phyloP scores from a whole-genome alignment of 2,329 filamentous ascomycete genomes.

The Botrytis fragariae region DNA sequence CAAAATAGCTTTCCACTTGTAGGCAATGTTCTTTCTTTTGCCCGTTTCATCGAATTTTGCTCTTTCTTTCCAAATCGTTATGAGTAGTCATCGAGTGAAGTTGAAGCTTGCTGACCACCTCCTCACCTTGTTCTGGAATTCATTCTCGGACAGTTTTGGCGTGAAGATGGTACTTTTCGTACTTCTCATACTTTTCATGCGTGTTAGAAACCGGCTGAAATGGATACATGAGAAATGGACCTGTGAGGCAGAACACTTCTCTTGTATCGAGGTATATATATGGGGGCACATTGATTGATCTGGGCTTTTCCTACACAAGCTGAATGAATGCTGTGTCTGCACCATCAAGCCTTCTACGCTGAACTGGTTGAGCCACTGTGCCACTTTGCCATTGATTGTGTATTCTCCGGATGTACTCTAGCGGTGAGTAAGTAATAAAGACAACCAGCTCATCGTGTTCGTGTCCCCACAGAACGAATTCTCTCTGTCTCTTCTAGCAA shows the following conservation, averaged over 20 bases:
- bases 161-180: background rate
- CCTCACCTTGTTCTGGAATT: no score
- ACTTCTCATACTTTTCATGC: background rate
- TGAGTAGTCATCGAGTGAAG: background rate
- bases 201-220: background rate
- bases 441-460: conserved; percentile 11
- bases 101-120: background rate
- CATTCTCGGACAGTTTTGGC: background rate
- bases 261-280: background rate
- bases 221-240: no score
- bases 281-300: background rate
- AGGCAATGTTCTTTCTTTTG: background rate
- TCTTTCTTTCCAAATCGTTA: background rate
- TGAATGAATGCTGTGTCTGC: background rate
- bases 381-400: background rate
- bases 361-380: background rate
- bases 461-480: conserved; percentile 5
- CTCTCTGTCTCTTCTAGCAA: background rate
- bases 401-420: conserved; percentile 2
- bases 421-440: conserved; percentile 5
- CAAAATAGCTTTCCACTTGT: background rate
- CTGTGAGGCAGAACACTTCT: background rate
- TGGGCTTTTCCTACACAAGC: conserved; percentile 7
- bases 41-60: background rate
- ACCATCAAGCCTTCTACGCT: background rate